Percentiles rank a stretch among this genome's conserved stretches.
These are phyloP conservation scores for Desmodesmus armatus DNA, from an alignment of 139 green algal species.

Conservation along the genomic window DNA sequence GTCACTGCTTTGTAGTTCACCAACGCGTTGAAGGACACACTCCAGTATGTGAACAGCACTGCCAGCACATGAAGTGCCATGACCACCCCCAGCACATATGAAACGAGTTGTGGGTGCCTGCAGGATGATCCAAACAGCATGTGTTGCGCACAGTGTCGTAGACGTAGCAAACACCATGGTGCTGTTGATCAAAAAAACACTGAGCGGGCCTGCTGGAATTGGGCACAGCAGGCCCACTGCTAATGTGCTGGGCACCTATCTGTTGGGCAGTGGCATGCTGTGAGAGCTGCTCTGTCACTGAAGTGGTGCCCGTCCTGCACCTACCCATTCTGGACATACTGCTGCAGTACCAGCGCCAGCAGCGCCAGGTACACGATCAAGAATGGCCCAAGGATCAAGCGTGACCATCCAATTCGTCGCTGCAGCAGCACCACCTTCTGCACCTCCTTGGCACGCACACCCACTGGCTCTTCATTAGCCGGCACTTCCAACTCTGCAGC, in stretches of 20 bases:
- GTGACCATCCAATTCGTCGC: not conserved
- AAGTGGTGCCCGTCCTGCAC: no score
- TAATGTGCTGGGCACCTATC: no score
- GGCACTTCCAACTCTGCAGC: not conserved
- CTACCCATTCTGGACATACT: slow-evolving; percentile 22
- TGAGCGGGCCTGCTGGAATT: no score
- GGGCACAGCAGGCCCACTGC: no score
- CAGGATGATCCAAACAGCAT: not conserved
- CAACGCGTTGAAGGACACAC: slow-evolving; percentile 50
- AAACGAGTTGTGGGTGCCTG: slow-evolving; percentile 26
- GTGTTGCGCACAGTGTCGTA: no score
- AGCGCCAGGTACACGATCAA: slow-evolving; percentile 46
- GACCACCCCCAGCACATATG: slow-evolving; percentile 48
- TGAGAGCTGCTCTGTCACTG: no score
- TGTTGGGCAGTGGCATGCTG: no score
- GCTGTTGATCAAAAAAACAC: no score
- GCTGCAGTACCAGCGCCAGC: not conserved
- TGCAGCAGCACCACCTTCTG: slow-evolving; percentile 36
- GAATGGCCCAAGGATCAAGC: slow-evolving; percentile 59
- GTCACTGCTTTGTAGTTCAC: slow-evolving; percentile 41
- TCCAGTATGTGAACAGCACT: slow-evolving; percentile 75
- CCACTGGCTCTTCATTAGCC: slow-evolving; percentile 12
- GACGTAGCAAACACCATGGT: no score
- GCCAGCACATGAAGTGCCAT: slow-evolving; percentile 64
- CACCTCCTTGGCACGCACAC: slow-evolving; percentile 56